Base-by-base conservation (phyloP, 140 eudicot genomes). In the Stevia rebaudiana region DNA sequence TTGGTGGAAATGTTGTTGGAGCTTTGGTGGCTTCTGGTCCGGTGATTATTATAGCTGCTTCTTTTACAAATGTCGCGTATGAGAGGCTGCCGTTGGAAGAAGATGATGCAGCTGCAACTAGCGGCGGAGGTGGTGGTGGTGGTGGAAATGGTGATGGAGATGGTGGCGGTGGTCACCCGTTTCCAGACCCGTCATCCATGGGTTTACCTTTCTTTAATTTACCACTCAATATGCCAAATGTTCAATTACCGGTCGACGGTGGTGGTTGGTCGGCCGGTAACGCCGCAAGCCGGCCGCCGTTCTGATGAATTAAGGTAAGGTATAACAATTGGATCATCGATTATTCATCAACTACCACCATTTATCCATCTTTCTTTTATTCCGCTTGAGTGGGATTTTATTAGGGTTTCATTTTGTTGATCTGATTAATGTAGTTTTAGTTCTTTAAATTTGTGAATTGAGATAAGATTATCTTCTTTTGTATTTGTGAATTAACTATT, bases 1-100 rank as follows among this genome's bases (percentile, higher is more conserved):
- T 84, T 0, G 95, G 95, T 16, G 95, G 95, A 8, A 87, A 81
- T 61, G 95, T 87, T 39, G 86, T 83, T 15, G 95, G 95, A 4
- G 82, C 90, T 24, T 35, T 86, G 43, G 71, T 81, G 23, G 95
- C 95, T n/a, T 74, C 95, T 2, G 92, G 92, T 1, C 95, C 95
- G 5, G 95, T 87, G 1, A 84, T 84, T 8, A 82, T 84, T 2
- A 87, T 87, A 0, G 95, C 86, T 1, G 82, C 95, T 30, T 87
- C 91, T 4, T 87, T 87, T 30, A 81, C 95, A 7, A 87, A 87
- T 74, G 95, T 87, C 3, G 95, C 95, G 2, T 87, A 87, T 22
- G 95, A 87, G 49, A 53, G 88, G 72, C 56, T 87, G 57, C 95
- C 95, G 3, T 54, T 87, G 53, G 95, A 84, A 10, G 95, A 87